A percentile compares a stretch with the other conserved stretches of the same genome.
phyloP scores from a whole-genome alignment of 75 land plant species.

The Larix kaempferi region DNA sequence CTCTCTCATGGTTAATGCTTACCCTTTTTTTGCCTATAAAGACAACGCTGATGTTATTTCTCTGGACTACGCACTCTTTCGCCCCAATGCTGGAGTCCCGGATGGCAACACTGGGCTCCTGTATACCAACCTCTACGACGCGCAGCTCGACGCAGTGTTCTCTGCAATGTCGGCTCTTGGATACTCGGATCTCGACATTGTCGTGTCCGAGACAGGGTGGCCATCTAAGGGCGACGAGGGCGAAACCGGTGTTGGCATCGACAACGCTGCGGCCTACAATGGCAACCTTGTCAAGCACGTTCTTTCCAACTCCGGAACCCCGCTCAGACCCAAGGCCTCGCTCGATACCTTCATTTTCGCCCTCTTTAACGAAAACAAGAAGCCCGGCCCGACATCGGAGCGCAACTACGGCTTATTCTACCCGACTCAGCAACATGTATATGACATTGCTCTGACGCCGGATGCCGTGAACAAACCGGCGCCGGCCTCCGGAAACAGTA shows the following conservation, averaged over 20 bases:
- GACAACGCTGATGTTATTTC: conserved; percentile 48
- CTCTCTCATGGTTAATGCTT: conserved; percentile 72
- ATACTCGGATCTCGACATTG: conserved; percentile 31
- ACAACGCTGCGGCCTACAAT: conserved; percentile 63
- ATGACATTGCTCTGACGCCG: conserved; percentile 20
- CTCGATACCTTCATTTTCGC: conserved; percentile 57
- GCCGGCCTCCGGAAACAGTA: conserved; percentile 18
- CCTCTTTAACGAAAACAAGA: conserved; percentile 63
- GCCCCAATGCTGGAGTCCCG: conserved; percentile 37
- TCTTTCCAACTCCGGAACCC: conserved; percentile 40
- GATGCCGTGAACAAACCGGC: background rate
- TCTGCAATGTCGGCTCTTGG: conserved; percentile 55
- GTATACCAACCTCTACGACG: conserved; percentile 71
- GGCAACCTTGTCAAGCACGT: conserved; percentile 45
- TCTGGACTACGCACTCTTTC: conserved; percentile 66
- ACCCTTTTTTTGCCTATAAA: conserved; percentile 81
- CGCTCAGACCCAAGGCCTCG: conserved; percentile 35
- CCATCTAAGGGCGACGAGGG: conserved; percentile 59
- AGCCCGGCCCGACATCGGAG: conserved; percentile 67
- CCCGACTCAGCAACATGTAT: conserved; percentile 44
- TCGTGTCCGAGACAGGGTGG: conserved; percentile 75
- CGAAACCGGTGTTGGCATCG: conserved; percentile 40
- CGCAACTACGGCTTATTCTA: conserved; percentile 69
- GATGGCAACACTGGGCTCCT: conserved; percentile 51
- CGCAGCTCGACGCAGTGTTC: conserved; percentile 81